Evolutionary conservation across 73 alveolate genomes (phyloP), one percentile per base, ranked within the genome.

Genomic region (Paramecium primaurelia): DNA sequence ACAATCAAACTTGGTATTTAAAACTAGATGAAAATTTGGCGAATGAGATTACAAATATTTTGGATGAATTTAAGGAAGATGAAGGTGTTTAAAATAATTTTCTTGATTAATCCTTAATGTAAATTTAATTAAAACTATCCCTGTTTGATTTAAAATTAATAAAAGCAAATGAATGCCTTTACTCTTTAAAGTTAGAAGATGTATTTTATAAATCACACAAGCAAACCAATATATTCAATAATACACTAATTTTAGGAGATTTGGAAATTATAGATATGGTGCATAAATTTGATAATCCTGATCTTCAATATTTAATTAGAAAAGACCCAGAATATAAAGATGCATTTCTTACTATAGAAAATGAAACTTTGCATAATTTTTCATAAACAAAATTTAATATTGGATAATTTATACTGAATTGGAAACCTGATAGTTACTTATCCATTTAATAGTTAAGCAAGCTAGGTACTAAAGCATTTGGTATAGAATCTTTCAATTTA

Each of bases 351-450:
- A 44, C 47, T 1, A 32, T 32, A 6, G 58, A 40, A 80, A 32
- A 25, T 49, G 30, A 22, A 80, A 22, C 8, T 18, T 20, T 5
- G 9, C 49, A 80, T 26, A 80, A 80, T 45, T 42, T 20, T 64
- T 64, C 84, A 28, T 64, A 10, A 32, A 64, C 84, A 64, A 64
- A 12, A 1, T 10, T 64, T 12, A 47, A 26, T 47, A 26, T 80
- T 20, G 91, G 91, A 8, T 10, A 80, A 20, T 32, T 80, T 20
- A 47, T 49, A 6, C 6, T 80, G 25, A 80, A 80, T 26, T 80
- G 91, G 91, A 80, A 80, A 49, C 91, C 91, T 11, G 71, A 40
- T 12, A 80, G 51, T 45, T 80, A 80, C 58, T 47, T 80, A 25
- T 32, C 37, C 26, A 14, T 80, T 20, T 32, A 30, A 18, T 42